A percentile compares a stretch with the other conserved stretches of the same genome.
Conservation (phyloP, 805 yeast species). For the Yarrowia keelungensis region DNA sequence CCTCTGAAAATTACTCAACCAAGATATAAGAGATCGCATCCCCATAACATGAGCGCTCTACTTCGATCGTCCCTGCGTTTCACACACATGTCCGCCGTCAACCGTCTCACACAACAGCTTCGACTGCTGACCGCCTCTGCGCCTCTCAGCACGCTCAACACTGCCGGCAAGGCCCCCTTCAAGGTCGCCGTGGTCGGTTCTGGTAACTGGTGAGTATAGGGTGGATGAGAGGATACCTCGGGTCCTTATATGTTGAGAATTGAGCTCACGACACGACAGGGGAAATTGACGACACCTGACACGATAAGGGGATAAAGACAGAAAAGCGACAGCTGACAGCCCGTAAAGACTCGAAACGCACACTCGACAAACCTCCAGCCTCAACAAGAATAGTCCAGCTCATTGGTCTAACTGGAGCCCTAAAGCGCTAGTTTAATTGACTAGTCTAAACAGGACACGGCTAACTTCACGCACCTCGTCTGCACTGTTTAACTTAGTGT, state of each 20-base stretch:
- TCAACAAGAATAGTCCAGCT: too few relatives aligned
- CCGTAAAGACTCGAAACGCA: too few relatives aligned
- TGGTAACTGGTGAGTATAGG: constrained; percentile 76
- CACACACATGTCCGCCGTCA: constrained; percentile 36
- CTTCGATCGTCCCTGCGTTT: constrained; percentile 29
- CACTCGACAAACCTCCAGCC: too few relatives aligned
- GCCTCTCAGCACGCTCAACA: constrained; percentile 19
- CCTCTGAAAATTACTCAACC: constrained; percentile 29
- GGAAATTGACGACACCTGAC: too few relatives aligned
- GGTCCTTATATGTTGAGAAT: background rate
- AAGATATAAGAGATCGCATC: constrained; percentile 33
- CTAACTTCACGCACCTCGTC: constrained; percentile 7
- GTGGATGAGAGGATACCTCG: background rate
- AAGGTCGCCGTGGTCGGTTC: constrained; percentile 86
- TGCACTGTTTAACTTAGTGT: constrained; percentile 2
- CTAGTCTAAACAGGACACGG: background rate
- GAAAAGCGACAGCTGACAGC: too few relatives aligned
- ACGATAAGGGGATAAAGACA: too few relatives aligned
- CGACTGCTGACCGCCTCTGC: constrained; percentile 32
- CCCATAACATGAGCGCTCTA: constrained; percentile 36
- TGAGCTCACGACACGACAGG: background rate
- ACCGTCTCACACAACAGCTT: constrained; percentile 35
- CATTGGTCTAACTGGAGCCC: too few relatives aligned
- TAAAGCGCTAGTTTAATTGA: too few relatives aligned
- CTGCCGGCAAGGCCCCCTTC: constrained; percentile 51